Evolutionary conservation across 2,329 filamentous ascomycete genomes (phyloP), one percentile per base, ranked within the genome.

Genomic region (Graphilbum ipis-grandicollis): DNA sequence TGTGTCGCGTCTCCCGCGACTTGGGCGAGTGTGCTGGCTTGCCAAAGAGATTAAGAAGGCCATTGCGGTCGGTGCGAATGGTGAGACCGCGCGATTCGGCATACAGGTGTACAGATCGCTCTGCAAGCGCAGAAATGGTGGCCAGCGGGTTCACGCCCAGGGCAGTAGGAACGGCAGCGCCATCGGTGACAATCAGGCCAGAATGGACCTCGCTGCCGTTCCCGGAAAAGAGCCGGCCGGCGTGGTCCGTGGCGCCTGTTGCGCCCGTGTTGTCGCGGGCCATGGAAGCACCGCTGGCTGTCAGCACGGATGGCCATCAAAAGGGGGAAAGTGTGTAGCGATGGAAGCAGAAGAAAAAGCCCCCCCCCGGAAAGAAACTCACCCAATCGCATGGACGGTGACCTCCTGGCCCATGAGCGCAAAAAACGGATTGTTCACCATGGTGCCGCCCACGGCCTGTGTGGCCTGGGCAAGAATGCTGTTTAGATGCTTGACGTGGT

Each of bases 121-220:
- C 76, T 0, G 76, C 74, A 17, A 82, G 61, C 3, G 76, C 75
- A 1, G 74, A 67, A 43, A 80, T 80, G 1, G 75, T 81, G 2
- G 75, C 76, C 36, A 78, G 65, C 0, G 76, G 75, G 46, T 81
- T 81, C 3, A 73, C 71, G 13, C 74, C 66, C 2, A 80, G 56
- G 1, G 75, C 66, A 8, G 66, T 65, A 0, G 76, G 75, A 14
- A 81, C 65, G 1, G 71, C 54, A 3, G 75, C 61, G 9, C 58
- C 74, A 47, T 81, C 76, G 0, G 67, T 68, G 22, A 76, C 68
- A 15, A 78, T 59, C 2, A 80, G 58, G 1, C 74, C 75, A 0
- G 56, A 34, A 46, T 80, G 57, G 0, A 63, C 63, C 25, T 72
- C 64, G 1, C 46, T 47, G 0, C 63, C 63, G 5, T 56, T 47